Evolutionary conservation across 2,329 filamentous ascomycete genomes (phyloP), one percentile per base, ranked within the genome.

Genomic region (Cyanodermella asteris): DNA sequence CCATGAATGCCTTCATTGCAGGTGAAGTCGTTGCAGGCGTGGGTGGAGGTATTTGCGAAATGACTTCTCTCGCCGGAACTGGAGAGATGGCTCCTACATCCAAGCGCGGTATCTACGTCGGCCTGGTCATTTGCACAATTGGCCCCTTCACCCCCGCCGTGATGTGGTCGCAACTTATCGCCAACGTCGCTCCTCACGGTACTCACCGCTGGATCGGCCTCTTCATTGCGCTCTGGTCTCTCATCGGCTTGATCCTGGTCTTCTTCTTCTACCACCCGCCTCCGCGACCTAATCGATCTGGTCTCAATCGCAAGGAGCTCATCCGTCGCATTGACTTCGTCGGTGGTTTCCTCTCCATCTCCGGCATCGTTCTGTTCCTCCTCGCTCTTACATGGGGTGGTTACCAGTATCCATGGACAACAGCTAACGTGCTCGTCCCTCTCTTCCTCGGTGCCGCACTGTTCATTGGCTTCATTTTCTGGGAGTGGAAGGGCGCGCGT

Each of bases 1-100:
- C 38, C 7, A 72, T 72, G 60, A 65, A 67, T 32, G 44, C 50
- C 16, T 68, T 70, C 32, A 72, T 73, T 34, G 59, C 42, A 23
- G 56, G 57, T 20, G 61, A 61, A 56, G 55, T 58, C 3, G 53
- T 75, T 33, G 57, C 68, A 7, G 71, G 71, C 2, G 50, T 64
- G 5, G 71, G 70, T 17, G 68, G 69, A 7, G 71, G 71, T 9
- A 59, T 75, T 31, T 69, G 68, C 35, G 70, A 75, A 42, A 49
- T 76, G 17, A 75, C 67, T 5, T 67, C 71, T 4, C 50, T 77
- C 6, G 68, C 71, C 15, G 71, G 60, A 16, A 71, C 69, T 2
- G 65, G 67, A 3, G 71, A 77, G 40, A 55, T 76, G 31, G 72
- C 67, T 1, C 71, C 72, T 2, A 64, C 64, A 12, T 52, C 59